A percentile compares a stretch with the other conserved stretches of the same genome.
These are phyloP conservation scores for Brassica balearica DNA, from an alignment of 441 rosid genomes.

Conservation along the genomic window DNA sequence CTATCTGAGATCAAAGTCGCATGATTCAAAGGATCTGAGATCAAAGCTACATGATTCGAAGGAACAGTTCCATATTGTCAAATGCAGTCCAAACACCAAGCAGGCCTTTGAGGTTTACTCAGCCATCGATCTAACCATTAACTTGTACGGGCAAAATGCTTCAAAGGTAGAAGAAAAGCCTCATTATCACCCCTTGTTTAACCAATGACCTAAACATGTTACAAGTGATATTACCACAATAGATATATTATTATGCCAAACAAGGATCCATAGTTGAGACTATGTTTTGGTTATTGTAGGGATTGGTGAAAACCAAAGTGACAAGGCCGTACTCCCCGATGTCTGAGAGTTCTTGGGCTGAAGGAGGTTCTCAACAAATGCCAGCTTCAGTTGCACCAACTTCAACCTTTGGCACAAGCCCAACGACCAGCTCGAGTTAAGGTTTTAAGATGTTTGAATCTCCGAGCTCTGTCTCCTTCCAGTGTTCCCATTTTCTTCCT, in stretches of 20 bases:
- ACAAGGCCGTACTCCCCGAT: constrained; percentile 83
- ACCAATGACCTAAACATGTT: neutral
- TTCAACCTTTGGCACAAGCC: constrained; percentile 70
- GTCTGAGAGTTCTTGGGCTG: constrained; percentile 50
- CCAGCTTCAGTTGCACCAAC: constrained; percentile 54
- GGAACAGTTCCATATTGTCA: constrained; percentile 76
- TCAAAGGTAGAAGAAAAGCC: constrained; percentile 59
- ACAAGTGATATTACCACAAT: neutral
- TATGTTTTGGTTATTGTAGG: constrained; percentile 48
- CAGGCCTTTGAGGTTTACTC: constrained; percentile 82
- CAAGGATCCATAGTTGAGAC: neutral
- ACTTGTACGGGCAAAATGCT: constrained; percentile 63
- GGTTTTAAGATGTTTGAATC: constrained; percentile 21
- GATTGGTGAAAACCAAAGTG: constrained; percentile 72
- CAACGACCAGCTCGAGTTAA: constrained; percentile 34
- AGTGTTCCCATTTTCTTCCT: neutral
- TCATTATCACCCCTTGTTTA: neutral
- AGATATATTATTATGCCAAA: neutral
- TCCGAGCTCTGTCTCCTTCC: constrained; percentile 5
- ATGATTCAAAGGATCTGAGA: constrained; percentile 26
- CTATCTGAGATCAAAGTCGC: constrained; percentile 42
- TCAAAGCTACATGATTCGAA: constrained; percentile 62
- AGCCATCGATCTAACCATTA: constrained; percentile 76
- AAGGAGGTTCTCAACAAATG: constrained; percentile 64
- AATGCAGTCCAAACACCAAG: constrained; percentile 74